Evolutionary conservation across 106 monocot genomes (phyloP).

Genomic region (Agapanthus africanus): DNA sequence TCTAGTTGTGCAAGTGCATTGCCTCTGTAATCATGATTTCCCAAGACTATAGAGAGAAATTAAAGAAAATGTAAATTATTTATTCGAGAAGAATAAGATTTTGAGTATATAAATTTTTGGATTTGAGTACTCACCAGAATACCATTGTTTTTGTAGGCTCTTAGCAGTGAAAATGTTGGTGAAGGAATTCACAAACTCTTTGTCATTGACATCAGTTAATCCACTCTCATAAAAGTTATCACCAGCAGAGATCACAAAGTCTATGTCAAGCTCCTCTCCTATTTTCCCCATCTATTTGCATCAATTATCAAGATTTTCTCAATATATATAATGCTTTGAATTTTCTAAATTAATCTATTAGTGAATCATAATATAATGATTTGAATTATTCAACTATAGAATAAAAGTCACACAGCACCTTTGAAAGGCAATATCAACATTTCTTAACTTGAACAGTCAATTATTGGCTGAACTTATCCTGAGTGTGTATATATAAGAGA

Average conservation of each 20-base stretch:
- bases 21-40: conserved; percentile 60
- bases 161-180: conserved; percentile 49
- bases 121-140: conserved; percentile 21
- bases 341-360: no score
- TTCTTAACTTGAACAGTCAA: no score
- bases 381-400: no score
- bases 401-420: no score
- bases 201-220: conserved; percentile 27
- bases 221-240: conserved; percentile 65
- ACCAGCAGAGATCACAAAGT: conserved; percentile 29
- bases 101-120: not conserved
- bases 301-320: no score
- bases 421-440: no score
- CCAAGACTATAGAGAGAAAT: conserved; percentile 30
- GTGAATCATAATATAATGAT: no score
- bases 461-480: no score
- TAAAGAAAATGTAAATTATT: not conserved
- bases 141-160: conserved; percentile 60
- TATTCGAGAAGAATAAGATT: not conserved
- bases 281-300: conserved; percentile 16
- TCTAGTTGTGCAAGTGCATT: conserved; percentile 43
- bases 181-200: conserved; percentile 32
- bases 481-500: no score
- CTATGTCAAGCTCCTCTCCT: conserved; percentile 17
- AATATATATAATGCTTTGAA: no score